These are phyloP conservation scores for Helicostylum pulchrum DNA, from an alignment of 192 early-diverging fungal genomes.

Conservation along the genomic window DNA sequence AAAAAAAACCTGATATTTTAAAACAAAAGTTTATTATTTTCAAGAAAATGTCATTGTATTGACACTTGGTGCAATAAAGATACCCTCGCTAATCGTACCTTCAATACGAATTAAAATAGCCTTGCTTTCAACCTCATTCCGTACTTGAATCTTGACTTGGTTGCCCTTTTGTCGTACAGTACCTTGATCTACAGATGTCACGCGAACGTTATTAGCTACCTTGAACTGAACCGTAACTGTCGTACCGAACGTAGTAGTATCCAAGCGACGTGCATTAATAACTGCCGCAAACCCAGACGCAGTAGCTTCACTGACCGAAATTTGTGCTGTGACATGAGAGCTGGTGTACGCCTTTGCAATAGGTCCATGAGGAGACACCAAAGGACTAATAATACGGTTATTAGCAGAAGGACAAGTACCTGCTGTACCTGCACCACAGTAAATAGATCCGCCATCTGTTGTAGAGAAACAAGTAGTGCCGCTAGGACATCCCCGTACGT, in stretches of 20 bases:
- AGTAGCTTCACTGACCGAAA: conserved; percentile 4
- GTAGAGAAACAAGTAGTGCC: conserved; percentile 45
- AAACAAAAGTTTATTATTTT: not conserved
- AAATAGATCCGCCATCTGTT: conserved; percentile 40
- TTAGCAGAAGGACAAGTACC: not conserved
- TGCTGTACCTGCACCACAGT: conserved; percentile 31
- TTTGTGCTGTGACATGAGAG: conserved; percentile 16
- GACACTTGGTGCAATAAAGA: conserved; percentile 15
- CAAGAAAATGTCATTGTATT: conserved; percentile 11
- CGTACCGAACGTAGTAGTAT: conserved; percentile 13
- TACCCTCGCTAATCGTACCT: not conserved
- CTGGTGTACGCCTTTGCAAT: conserved; percentile 13
- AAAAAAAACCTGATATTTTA: conserved; percentile 5
- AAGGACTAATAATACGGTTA: not conserved
- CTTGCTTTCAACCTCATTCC: conserved; percentile 19
- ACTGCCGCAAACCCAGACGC: not conserved
- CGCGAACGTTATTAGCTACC: conserved; percentile 1
- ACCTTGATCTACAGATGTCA: conserved; percentile 10
- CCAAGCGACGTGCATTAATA: conserved; percentile 22
- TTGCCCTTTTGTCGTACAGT: conserved; percentile 10
- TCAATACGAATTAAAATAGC: conserved; percentile 8
- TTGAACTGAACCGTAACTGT: conserved; percentile 16
- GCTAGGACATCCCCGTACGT: conserved; percentile 36
- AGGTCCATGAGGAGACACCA: not conserved
- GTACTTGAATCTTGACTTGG: conserved; percentile 9